Base-by-base conservation (phyloP, 768 basidiomycete species). In the Hygrophorus russula region DNA sequence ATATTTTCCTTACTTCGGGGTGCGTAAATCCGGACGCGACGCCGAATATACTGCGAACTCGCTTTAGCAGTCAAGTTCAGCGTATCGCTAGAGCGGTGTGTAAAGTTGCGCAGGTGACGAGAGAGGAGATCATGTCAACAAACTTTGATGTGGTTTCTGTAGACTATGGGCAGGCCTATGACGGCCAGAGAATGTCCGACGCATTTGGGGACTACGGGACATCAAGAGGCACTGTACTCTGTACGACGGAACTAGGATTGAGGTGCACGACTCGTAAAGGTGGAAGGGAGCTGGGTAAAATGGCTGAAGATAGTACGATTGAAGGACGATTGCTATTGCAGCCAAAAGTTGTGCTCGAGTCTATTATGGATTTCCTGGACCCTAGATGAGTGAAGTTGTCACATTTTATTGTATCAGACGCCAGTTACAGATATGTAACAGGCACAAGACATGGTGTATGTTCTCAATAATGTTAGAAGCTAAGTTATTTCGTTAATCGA, bases 281-380 rank as follows among this genome's bases (percentile, higher is more conserved):
- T 33, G 53, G 39, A 39, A 51, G 45, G 31, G 56, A 56, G 17
- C 49, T 44, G 35, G 33, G 49, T 13, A 53, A 52, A 28, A 46
- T 52, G 17, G 55, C 54, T 29, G 58, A 56, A 10, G 68, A 60
- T 5, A 72, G 67, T 24, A 70, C 66, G 28, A 57, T 76, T 34
- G 83, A 84, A 41, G 68, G 70, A 48, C 70, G 78, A 52, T 58
- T 78, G 42, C 59, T 87, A 39, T 62, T 86, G 45, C 68, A 68
- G 54, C 82, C 84, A n/a, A 86, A 82, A 57, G 82, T 86, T 2
- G 75, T 87, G 32, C 59, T 86, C 44, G 82, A 86, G 54, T 78
- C 77, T n/a, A 80, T 82, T 8, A 50, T 71, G 41, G 69, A 70
- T 41, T 62, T 68, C 18, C 56, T 72, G 48, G 59, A 64, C 36